Evolutionary conservation across 139 green algal species (phyloP), one percentile per base, ranked within the genome.

Genomic region (Volvox reticuliferus): DNA sequence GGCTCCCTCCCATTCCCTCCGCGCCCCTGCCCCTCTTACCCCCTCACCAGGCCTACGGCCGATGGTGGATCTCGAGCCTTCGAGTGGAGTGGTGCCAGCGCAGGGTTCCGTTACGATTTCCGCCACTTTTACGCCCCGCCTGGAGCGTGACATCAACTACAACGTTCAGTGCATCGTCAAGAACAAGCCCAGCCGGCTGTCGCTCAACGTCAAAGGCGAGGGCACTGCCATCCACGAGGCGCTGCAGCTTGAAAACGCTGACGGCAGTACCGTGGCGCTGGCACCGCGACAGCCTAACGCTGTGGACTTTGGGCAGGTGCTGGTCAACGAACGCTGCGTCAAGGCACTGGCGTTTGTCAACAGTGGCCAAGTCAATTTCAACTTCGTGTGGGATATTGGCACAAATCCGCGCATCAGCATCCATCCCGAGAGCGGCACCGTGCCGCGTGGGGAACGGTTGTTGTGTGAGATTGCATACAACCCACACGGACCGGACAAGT

Each of bases 161-260:
- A 98, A 97, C 79, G 94, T 97, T 17, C 73, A 94, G 33, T 95
- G 92, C 92, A 88, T 86, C 62, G 94, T 98, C n/a, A 91, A 93
- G 76, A 95, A 94, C 83, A 98, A 98, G 93, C 95, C 95, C 32
- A 96, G 71, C 17, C 89, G 82, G 44, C 91, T 98, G 81, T 93
- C 89, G 71, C 88, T 98, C 28, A 98, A 98, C 92, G 92, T 98
- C 69, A 94, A 98, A 91, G 97, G 97, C 85, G 97, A 98, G 89
- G 97, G 97, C 50, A 97, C 96, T 71, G 92, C 92, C 3, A 94
- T 98, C 75, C 94, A 96, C 79, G 92, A 96, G 35, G 65, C 73
- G 68, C 79, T 98, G 90, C 82, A 95, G 82, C 91, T 97, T 55
- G 96, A 98, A 91, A 65, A 88, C 26, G 71, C 93, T 19, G 93